Evolutionary conservation across 306 rosid genomes (phyloP).

Genomic region (Gastrolobium villosum): DNA sequence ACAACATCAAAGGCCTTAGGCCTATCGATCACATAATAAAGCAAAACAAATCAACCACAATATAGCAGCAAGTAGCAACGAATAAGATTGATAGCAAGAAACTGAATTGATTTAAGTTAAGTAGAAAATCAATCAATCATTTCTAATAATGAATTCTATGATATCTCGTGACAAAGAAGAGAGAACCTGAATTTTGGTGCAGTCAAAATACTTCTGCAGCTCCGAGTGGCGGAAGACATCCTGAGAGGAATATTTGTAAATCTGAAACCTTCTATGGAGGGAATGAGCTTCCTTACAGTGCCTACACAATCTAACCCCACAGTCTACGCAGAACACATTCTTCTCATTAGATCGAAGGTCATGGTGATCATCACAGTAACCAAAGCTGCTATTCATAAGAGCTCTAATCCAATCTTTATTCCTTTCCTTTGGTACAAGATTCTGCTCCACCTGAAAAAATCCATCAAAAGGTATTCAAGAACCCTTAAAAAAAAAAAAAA

Average conservation of each 20-base stretch:
- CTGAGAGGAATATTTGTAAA: constrained; percentile 84
- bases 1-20: not conserved
- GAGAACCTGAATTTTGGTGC: constrained; percentile 88
- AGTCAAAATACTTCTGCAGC: constrained; percentile 78
- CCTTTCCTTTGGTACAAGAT: constrained; percentile 51
- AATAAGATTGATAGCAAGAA: constrained; percentile 9
- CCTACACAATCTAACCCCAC: constrained; percentile 73
- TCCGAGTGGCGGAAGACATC: constrained; percentile 87
- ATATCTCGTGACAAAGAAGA: constrained; percentile 31
- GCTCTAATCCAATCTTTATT: constrained; percentile 73
- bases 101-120: not conserved
- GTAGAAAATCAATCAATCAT: constrained; percentile 23
- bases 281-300: constrained; percentile 79
- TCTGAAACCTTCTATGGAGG: constrained; percentile 79
- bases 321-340: constrained; percentile 86
- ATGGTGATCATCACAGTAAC: constrained; percentile 77
- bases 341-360: constrained; percentile 74
- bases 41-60: constrained; percentile 37
- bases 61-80: constrained; percentile 39
- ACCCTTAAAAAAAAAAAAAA: constrained; percentile 5
- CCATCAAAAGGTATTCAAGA: constrained; percentile 45
- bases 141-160: constrained; percentile 28
- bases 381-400: constrained; percentile 69
- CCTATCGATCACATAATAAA: not conserved
- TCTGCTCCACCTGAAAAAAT: constrained; percentile 68